These are phyloP conservation scores for Pogostemon cablin DNA, from an alignment of 257 asterid genomes.

Conservation along the genomic window DNA sequence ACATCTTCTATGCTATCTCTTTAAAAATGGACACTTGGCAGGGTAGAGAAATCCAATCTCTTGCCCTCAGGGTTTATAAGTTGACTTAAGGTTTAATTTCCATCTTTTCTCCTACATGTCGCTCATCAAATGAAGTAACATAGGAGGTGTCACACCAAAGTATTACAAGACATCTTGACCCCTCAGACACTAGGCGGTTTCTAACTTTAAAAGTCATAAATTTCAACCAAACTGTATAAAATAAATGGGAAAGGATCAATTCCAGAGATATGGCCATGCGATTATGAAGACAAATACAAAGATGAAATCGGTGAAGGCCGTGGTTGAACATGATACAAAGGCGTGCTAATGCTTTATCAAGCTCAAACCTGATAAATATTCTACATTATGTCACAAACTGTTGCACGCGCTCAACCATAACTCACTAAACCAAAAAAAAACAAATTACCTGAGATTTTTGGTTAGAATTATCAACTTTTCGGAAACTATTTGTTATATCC, in stretches of 20 bases:
- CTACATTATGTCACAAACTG: neutral
- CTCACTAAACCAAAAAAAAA: neutral
- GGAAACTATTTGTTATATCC: neutral
- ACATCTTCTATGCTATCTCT: too few species aligned
- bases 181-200: neutral
- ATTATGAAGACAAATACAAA: neutral
- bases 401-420: neutral
- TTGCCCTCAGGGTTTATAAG: too few species aligned
- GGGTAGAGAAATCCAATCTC: too few species aligned
- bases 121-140: too few species aligned
- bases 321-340: conserved; percentile 8
- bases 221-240: neutral
- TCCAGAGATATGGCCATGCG: neutral
- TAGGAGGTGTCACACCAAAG: too few species aligned
- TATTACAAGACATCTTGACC: too few species aligned
- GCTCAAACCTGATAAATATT: conserved; percentile 16
- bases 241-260: conserved; percentile 12
- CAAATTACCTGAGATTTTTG: neutral
- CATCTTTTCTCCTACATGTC: too few species aligned
- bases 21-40: too few species aligned
- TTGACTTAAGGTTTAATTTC: too few species aligned
- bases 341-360: neutral
- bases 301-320: neutral
- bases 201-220: neutral
- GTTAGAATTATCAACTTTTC: neutral